Base-by-base conservation (phyloP, 805 yeast genomes). In the Pichia occidentalis region DNA sequence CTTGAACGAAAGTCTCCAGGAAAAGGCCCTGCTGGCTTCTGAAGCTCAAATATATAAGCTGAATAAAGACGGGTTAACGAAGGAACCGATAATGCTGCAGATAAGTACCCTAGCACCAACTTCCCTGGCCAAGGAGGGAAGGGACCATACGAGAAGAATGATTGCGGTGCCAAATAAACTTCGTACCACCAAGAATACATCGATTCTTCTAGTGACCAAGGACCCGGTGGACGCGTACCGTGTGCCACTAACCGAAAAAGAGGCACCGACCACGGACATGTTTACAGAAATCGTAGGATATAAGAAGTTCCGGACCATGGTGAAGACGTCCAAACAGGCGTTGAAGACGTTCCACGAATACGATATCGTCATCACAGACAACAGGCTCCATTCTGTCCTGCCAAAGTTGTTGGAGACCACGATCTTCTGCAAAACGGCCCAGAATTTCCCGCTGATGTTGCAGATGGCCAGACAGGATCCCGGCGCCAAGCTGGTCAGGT, bases 361-460 rank as follows among this genome's bases (percentile, higher is more conserved):
- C 52, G 95, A 85, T 50, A 49, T 80, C 20, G 66, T 85, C 2
- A 63, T 85, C 8, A 77, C 80, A 4, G 95, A 85, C 56, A 73
- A 77, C 36, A 63, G 92, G 44, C 69, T 84, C 2, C 77, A 76
- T 49, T 74, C 73, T 44, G 59, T 77, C 17, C 57, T 84, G 21
- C 83, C 84, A 0, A 60, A 61, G 2, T 56, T 80, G 0, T 57
- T 85, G 24, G 83, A 84, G 1, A 65, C 68, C 5, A 49, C 61
- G 3, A 70, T 65, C 38, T 82, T 83, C 51, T 81, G 75, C 59
- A 70, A 68, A 39, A 77, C 74, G 41, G 75, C 75, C 44, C 79
- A 75, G 48, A 80, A 76, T 48, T 63, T 79, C 13, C 95, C 95
- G 2, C 71, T 68, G 46, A 73, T 80, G 67, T 54, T 84, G 4